Conservation (phyloP, 371 early-diverging fungal genomes). For the Mucor racemosus region DNA sequence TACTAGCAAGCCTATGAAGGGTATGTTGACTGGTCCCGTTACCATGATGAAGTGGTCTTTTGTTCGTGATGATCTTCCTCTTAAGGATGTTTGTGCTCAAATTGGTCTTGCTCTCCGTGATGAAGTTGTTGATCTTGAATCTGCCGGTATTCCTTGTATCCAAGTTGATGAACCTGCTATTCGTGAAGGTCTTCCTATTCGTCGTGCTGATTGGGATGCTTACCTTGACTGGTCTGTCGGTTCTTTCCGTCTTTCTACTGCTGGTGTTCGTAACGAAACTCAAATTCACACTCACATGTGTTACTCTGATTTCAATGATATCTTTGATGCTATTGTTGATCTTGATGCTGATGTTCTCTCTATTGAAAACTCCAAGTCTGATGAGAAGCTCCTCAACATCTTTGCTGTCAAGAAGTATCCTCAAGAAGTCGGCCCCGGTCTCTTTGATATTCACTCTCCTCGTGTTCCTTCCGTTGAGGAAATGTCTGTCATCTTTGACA, state of each 20-base stretch:
- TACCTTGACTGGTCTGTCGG: conserved; percentile 96
- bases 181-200: conserved; percentile 96
- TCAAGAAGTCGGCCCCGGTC: conserved; percentile 94
- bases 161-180: conserved; percentile 99
- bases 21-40: conserved; percentile 95
- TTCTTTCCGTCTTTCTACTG: conserved; percentile 89
- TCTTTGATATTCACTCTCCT: conserved; percentile 90
- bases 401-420: conserved; percentile 85
- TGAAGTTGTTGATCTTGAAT: conserved; percentile 93
- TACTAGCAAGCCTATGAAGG: conserved; percentile 92
- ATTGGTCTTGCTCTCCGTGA: conserved; percentile 95
- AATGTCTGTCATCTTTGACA: conserved; percentile 82
- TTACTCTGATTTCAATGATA: conserved; percentile 98
- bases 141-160: conserved; percentile 90
- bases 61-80: conserved; percentile 95
- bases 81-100: conserved; percentile 84
- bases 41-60: conserved; percentile 97
- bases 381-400: conserved; percentile 89
- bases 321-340: conserved; percentile 88
- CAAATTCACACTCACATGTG: conserved; percentile 98
- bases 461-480: conserved; percentile 92
- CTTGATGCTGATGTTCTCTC: conserved; percentile 93
- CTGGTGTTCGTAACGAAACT: conserved; percentile 86
- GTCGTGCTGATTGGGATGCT: conserved; percentile 82
- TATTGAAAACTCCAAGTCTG: conserved; percentile 96